Evolutionary conservation across 2,329 filamentous ascomycete genomes (phyloP).

Genomic region (Arthrobotrys sinensis): DNA sequence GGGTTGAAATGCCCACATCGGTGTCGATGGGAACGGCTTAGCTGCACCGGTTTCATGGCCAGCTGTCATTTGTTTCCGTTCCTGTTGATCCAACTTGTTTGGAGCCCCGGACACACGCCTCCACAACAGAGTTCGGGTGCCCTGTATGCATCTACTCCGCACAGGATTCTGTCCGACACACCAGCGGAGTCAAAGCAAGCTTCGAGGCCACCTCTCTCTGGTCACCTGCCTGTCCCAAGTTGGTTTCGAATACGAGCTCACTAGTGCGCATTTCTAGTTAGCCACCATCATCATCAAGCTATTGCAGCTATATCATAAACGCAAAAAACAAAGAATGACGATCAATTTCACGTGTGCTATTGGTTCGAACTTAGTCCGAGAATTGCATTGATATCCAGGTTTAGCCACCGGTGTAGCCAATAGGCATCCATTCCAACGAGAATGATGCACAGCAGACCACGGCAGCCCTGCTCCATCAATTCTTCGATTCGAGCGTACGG

Average conservation of each 20-base stretch:
- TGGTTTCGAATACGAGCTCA: conserved; percentile 51
- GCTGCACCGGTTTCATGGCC: conserved; percentile 1
- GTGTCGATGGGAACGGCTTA: conserved; percentile 24
- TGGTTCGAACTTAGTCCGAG: conserved; percentile 29
- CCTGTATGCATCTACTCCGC: conserved; percentile 21
- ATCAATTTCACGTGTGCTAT: conserved; percentile 46
- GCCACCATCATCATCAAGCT: conserved; percentile 25
- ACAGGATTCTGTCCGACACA: conserved; percentile 22
- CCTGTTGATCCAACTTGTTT: conserved; percentile 30
- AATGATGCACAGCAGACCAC: conserved; percentile 51
- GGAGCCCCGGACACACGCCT: conserved; percentile 7
- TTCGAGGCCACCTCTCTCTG: conserved; percentile 18
- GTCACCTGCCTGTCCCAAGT: conserved; percentile 53
- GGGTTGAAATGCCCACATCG: conserved; percentile 25
- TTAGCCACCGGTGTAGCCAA: conserved; percentile 41
- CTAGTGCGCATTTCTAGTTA: conserved; percentile 32
- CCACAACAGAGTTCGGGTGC: conserved; percentile 1
- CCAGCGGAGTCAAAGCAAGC: conserved; percentile 26
- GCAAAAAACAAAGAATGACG: conserved; percentile 39
- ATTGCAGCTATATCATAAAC: conserved; percentile 51
- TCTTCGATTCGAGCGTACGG: conserved; percentile 54
- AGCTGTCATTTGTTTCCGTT: conserved; percentile 27
- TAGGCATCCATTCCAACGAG: conserved; percentile 53
- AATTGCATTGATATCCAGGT: conserved; percentile 50
- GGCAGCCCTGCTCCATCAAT: conserved; percentile 45